These are phyloP conservation scores for Conringia planisiliqua DNA, from an alignment of 345 rosid species.

Conservation along the genomic window DNA sequence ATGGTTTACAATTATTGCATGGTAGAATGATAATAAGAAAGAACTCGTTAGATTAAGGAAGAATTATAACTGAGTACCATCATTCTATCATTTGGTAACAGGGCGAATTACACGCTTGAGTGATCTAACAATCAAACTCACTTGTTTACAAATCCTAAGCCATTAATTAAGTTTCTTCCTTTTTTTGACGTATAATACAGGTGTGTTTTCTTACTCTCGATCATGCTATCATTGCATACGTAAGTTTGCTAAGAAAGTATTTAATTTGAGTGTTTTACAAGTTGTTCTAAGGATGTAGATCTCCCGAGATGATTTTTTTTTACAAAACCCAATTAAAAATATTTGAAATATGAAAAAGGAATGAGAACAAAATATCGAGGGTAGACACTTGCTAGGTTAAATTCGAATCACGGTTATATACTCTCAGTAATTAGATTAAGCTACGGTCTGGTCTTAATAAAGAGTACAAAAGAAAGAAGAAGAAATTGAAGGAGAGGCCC, in stretches of 20 bases:
- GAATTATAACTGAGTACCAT: background rate
- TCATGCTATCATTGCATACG: background rate
- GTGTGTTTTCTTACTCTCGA: background rate
- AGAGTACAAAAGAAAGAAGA: slow-evolving; percentile 1
- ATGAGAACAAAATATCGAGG: background rate
- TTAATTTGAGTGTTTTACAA: background rate
- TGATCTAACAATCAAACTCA: too few relatives aligned
- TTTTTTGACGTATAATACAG: background rate
- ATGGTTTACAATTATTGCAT: background rate
- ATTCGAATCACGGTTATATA: background rate
- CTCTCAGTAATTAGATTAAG: background rate
- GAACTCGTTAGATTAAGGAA: background rate
- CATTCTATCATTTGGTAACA: too few relatives aligned
- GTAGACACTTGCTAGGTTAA: background rate
- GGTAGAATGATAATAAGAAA: background rate
- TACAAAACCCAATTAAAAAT: background rate
- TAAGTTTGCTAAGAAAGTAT: background rate
- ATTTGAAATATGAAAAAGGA: background rate
- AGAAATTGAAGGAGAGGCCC: slow-evolving; percentile 14
- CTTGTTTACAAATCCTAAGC: background rate
- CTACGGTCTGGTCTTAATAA: background rate
- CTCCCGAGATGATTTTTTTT: background rate
- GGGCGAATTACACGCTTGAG: too few relatives aligned
- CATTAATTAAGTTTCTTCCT: background rate
- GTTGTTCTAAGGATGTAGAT: background rate